These are phyloP conservation scores for Zygotorulaspora danielsina DNA, from an alignment of 805 yeast genomes.

Conservation along the genomic window DNA sequence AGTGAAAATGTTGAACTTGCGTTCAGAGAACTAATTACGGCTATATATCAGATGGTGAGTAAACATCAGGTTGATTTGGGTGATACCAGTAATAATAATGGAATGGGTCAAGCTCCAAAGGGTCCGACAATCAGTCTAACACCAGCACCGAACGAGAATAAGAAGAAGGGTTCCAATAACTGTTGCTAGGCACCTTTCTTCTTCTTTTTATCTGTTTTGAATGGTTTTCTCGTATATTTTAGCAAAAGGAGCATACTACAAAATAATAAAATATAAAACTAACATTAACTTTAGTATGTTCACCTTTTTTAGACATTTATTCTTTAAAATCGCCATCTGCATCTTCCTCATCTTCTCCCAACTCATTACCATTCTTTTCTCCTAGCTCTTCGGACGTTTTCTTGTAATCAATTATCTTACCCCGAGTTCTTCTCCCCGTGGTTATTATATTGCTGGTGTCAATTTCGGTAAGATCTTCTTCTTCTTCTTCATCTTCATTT, in stretches of 20 bases:
- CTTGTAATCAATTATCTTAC: constrained; percentile 78
- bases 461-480: constrained; percentile 75
- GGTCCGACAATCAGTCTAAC: constrained; percentile 92
- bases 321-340: constrained; percentile 28
- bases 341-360: constrained; percentile 45
- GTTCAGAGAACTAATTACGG: constrained; percentile 86
- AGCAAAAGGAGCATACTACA: neutral
- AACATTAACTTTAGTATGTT: neutral
- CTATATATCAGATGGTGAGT: constrained; percentile 90
- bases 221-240: constrained; percentile 1
- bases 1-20: constrained; percentile 93
- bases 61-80: constrained; percentile 88
- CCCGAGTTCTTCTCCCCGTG: constrained; percentile 86
- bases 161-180: constrained; percentile 43
- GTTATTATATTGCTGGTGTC: constrained; percentile 79
- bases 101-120: constrained; percentile 54
- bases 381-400: constrained; percentile 73
- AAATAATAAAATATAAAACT: neutral
- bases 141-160: constrained; percentile 85
- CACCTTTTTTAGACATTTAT: constrained; percentile 1
- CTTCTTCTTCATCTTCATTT: constrained; percentile 64
- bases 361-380: constrained; percentile 45
- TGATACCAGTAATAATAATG: constrained; percentile 45
- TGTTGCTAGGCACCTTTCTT: constrained; percentile 57
- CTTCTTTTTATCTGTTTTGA: neutral